Percentiles rank a stretch among this genome's conserved stretches.
These are phyloP conservation scores for Candida arabinofermentans DNA, from an alignment of 805 yeast genomes.

Conservation along the genomic window DNA sequence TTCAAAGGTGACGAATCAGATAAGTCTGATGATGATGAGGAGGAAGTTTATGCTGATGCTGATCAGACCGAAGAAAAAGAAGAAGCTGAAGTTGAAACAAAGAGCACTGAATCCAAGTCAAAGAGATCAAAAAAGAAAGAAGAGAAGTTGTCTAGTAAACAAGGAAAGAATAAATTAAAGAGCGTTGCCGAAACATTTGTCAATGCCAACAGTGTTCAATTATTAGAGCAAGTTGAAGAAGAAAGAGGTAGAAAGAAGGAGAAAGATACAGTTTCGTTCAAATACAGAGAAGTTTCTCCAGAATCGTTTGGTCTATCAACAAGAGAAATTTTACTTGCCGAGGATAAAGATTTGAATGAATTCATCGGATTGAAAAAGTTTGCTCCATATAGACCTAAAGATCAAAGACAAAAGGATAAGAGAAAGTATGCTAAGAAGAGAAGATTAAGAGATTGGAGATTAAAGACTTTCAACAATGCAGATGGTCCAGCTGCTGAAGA, in stretches of 20 bases:
- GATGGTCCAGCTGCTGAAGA: slow-evolving; percentile 40
- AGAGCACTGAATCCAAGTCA: slow-evolving; percentile 31
- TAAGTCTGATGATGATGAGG: slow-evolving; percentile 31
- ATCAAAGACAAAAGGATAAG: slow-evolving; percentile 68
- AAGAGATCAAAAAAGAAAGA: slow-evolving; percentile 55
- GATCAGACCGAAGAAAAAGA: slow-evolving; percentile 29
- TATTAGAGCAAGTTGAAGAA: slow-evolving; percentile 66
- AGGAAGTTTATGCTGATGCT: slow-evolving; percentile 37
- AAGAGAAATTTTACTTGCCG: slow-evolving; percentile 85
- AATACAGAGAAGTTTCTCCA: slow-evolving; percentile 92
- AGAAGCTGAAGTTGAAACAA: slow-evolving; percentile 24
- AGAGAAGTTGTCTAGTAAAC: slow-evolving; percentile 50
- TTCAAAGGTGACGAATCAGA: slow-evolving; percentile 21
- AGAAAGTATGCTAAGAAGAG: slow-evolving; percentile 80
- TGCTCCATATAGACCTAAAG: slow-evolving; percentile 86
- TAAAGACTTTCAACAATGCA: slow-evolving; percentile 66
- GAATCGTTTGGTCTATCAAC: slow-evolving; percentile 84
- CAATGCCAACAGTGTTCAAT: slow-evolving; percentile 62
- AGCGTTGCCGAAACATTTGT: slow-evolving; percentile 74
- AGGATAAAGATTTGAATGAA: slow-evolving; percentile 79
- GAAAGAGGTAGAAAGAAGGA: slow-evolving; percentile 57
- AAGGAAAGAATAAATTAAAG: slow-evolving; percentile 56
- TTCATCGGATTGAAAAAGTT: slow-evolving; percentile 86
- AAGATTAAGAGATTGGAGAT: slow-evolving; percentile 86
- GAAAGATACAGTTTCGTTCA: slow-evolving; percentile 54